A percentile compares a stretch with the other conserved stretches of the same genome.
These are phyloP conservation scores for Suillus hirtellus DNA, from an alignment of 768 basidiomycete species.

Conservation along the genomic window DNA sequence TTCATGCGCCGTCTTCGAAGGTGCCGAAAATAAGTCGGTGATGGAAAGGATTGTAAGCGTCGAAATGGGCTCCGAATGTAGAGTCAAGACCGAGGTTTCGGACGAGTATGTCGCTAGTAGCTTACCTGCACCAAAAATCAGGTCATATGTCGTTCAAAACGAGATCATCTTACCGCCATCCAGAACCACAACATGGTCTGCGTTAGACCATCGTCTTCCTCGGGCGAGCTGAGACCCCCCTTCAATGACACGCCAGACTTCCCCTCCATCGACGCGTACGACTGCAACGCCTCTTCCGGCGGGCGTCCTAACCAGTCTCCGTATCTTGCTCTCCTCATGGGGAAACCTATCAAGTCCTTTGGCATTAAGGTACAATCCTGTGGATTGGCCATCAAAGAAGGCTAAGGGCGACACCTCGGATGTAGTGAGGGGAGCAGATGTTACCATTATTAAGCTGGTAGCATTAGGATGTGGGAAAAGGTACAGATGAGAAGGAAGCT, in stretches of 20 bases:
- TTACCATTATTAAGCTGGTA: conserved; percentile 55
- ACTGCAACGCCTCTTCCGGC: conserved; percentile 77
- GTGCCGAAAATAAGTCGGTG: conserved; percentile 65
- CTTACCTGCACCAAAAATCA: conserved; percentile 41
- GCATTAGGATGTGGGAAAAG: conserved; percentile 50
- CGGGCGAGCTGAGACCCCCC: conserved; percentile 49
- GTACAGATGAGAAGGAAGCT: conserved; percentile 51
- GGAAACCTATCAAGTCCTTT: conserved; percentile 39
- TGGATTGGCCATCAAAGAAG: conserved; percentile 62
- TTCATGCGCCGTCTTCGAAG: conserved; percentile 51
- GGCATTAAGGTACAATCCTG: conserved; percentile 49
- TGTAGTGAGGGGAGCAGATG: conserved; percentile 64
- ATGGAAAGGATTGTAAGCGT: conserved; percentile 50
- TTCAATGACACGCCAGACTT: conserved; percentile 59
- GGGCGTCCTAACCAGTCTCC: conserved; percentile 72
- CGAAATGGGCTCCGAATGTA: conserved; percentile 50
- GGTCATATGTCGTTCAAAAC: conserved; percentile 7
- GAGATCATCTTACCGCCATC: conserved; percentile 50
- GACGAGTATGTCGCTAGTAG: conserved; percentile 61
- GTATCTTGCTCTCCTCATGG: conserved; percentile 53
- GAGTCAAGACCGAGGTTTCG: conserved; percentile 45
- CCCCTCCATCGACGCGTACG: conserved; percentile 58
- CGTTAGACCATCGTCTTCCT: conserved; percentile 51
- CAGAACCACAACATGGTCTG: conserved; percentile 71
- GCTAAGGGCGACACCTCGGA: conserved; percentile 57